Conservation (phyloP, 345 rosid genomes). For the Pelargonium nanum region DNA sequence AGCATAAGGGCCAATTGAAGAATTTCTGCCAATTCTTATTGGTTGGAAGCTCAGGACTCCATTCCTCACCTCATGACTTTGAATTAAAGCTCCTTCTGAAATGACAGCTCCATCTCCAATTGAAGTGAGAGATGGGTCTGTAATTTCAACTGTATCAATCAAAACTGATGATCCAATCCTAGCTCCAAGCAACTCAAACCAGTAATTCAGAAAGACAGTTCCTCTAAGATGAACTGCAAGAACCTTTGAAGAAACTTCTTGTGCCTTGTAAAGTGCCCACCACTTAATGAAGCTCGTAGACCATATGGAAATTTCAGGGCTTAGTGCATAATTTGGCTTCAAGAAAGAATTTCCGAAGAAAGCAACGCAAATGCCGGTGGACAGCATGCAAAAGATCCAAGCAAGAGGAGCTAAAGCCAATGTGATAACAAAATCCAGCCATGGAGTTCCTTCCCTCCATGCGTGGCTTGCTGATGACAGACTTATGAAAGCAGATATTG, state of each 20-base stretch:
- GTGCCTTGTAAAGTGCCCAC: slow-evolving; percentile 68
- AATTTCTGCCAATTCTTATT: slow-evolving; percentile 35
- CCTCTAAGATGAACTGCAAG: slow-evolving; percentile 56
- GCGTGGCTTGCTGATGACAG: slow-evolving; percentile 17
- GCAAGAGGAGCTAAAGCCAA: slow-evolving; percentile 47
- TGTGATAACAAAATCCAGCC: slow-evolving; percentile 18
- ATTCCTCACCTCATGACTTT: slow-evolving; percentile 52
- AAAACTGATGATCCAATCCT: slow-evolving; percentile 49
- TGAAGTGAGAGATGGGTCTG: slow-evolving; percentile 54
- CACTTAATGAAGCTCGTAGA: slow-evolving; percentile 49
- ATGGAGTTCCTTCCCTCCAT: slow-evolving; percentile 11
- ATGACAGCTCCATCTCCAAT: slow-evolving; percentile 54
- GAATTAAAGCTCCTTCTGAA: slow-evolving; percentile 54
- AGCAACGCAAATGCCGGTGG: slow-evolving; percentile 31
- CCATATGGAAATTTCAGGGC: slow-evolving; percentile 43
- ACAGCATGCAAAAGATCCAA: slow-evolving; percentile 49
- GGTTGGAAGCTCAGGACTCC: slow-evolving; percentile 40
- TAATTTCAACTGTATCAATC: slow-evolving; percentile 47
- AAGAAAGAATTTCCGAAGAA: slow-evolving; percentile 49
- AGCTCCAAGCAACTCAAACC: slow-evolving; percentile 64
- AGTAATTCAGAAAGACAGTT: slow-evolving; percentile 46
- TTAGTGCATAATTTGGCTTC: slow-evolving; percentile 40
- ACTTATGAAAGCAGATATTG: slow-evolving; percentile 33
- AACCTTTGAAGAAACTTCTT: slow-evolving; percentile 44
- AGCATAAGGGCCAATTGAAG: slow-evolving; percentile 50